Evolutionary conservation across 164 flowering plant species (phyloP).

Genomic region (Dillenia turbinata): DNA sequence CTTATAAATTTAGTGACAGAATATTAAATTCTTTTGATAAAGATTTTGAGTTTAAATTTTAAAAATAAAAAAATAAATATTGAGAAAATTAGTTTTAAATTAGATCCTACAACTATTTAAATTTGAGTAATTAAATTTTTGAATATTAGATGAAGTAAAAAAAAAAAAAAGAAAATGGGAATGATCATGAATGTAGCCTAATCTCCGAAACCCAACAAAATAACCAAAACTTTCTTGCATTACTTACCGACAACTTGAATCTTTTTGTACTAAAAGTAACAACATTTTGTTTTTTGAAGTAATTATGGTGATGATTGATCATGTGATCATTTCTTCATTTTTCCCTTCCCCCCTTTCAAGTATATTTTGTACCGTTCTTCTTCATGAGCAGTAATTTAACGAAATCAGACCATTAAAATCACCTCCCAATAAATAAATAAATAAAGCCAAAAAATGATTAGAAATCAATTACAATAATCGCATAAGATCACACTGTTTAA

Average conservation of each 20-base stretch:
- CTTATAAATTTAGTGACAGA: no score
- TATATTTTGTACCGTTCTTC: slow-evolving; percentile 20
- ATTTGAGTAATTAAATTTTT: no score
- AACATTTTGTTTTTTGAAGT: not conserved
- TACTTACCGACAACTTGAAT: slow-evolving; percentile 29
- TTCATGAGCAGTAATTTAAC: slow-evolving; percentile 20
- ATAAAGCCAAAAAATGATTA: slow-evolving; percentile 38
- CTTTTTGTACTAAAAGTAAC: slow-evolving; percentile 11
- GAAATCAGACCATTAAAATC: not conserved
- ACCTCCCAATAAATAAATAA: not conserved
- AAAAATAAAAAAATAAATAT: no score
- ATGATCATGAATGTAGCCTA: no score
- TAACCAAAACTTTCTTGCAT: not conserved
- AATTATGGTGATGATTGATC: slow-evolving; percentile 16
- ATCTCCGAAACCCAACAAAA: no score
- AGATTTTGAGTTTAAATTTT: no score
- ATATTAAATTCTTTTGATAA: no score
- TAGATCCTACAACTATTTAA: no score
- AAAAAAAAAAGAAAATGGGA: no score
- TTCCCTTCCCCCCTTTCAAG: not conserved
- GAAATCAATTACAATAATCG: slow-evolving; percentile 33
- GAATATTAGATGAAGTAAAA: no score
- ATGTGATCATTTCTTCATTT: slow-evolving; percentile 13
- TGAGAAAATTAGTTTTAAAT: no score
- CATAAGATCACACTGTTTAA: slow-evolving; percentile 20